Percentiles rank a stretch among this genome's conserved stretches.
Conservation (phyloP, 2,329 filamentous ascomycete species). For the Calonectria pseudoturangicola region DNA sequence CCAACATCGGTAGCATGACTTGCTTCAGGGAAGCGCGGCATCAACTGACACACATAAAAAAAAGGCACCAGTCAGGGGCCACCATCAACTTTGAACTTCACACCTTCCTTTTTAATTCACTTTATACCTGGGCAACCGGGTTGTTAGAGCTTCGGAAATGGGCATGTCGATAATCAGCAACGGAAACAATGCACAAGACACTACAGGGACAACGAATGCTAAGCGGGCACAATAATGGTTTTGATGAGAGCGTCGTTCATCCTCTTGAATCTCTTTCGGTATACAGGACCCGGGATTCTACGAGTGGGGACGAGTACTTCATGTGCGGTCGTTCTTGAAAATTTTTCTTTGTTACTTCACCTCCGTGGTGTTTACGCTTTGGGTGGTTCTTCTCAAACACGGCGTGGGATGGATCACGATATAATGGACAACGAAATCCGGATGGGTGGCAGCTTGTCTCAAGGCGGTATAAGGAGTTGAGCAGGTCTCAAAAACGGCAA, state of each 20-base stretch:
- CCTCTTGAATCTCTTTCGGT: background rate
- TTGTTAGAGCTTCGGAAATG: constrained; percentile 14
- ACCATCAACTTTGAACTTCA: constrained; percentile 5
- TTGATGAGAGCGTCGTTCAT: background rate
- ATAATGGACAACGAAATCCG: constrained; percentile 36
- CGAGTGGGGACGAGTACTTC: background rate
- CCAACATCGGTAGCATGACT: background rate
- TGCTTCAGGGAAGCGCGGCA: background rate
- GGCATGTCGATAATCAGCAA: constrained; percentile 21
- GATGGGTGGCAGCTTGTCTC: constrained; percentile 27
- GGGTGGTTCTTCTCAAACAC: constrained; percentile 23
- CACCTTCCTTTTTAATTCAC: constrained; percentile 1
- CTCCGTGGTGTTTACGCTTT: constrained; percentile 30
- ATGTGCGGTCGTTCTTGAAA: constrained; percentile 4
- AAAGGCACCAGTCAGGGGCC: background rate
- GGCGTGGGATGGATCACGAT: constrained; percentile 36
- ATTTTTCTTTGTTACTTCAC: constrained; percentile 22
- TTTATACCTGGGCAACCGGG: constrained; percentile 4
- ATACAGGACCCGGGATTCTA: background rate
- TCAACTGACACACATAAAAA: background rate
- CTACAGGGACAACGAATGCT: background rate
- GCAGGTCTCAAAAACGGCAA: constrained; percentile 30
- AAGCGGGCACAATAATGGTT: background rate
- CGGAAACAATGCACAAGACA: constrained; percentile 10
- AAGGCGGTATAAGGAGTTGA: constrained; percentile 32